Evolutionary conservation across 2,329 filamentous ascomycete species (phyloP).

Genomic region (Geoglossum cookeanum): DNA sequence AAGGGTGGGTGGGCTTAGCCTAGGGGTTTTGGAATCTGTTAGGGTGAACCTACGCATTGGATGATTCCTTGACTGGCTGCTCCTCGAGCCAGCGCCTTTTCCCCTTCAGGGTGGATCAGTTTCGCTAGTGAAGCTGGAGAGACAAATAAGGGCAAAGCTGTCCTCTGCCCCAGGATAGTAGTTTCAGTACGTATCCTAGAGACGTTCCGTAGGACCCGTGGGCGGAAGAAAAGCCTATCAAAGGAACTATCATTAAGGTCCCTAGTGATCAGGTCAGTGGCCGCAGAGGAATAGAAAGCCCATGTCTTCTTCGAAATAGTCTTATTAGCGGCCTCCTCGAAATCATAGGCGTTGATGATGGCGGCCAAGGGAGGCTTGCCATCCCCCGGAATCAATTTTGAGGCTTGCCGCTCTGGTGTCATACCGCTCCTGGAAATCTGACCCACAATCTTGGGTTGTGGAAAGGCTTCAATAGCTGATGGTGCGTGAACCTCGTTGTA

Average conservation of each 20-base stretch:
- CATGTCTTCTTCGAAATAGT: slow-evolving; percentile 18
- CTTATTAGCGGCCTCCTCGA: slow-evolving; percentile 22
- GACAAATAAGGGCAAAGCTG: slow-evolving; percentile 23
- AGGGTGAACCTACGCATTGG: slow-evolving; percentile 13
- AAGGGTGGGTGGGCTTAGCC: neutral
- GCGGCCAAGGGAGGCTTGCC: slow-evolving; percentile 26
- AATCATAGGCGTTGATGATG: slow-evolving; percentile 28
- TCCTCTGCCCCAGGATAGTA: slow-evolving; percentile 16
- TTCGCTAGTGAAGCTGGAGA: slow-evolving; percentile 25
- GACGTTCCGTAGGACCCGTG: slow-evolving; percentile 25
- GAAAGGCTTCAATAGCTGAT: slow-evolving; percentile 23
- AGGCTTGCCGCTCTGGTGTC: slow-evolving; percentile 14
- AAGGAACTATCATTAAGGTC: slow-evolving; percentile 24
- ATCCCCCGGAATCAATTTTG: slow-evolving; percentile 11
- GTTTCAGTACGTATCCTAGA: slow-evolving; percentile 19
- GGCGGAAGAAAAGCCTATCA: slow-evolving; percentile 27
- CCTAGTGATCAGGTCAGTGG: slow-evolving; percentile 30
- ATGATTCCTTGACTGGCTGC: slow-evolving; percentile 20
- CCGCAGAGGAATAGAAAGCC: slow-evolving; percentile 29
- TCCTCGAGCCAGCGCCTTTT: slow-evolving; percentile 23
- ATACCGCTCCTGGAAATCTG: neutral
- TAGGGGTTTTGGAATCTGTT: neutral
- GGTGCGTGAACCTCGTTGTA: slow-evolving; percentile 33
- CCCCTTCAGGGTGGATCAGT: slow-evolving; percentile 25
- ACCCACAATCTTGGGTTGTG: slow-evolving; percentile 22